Base-by-base conservation (phyloP, 805 yeast genomes). In the Candida hispaniensis region DNA sequence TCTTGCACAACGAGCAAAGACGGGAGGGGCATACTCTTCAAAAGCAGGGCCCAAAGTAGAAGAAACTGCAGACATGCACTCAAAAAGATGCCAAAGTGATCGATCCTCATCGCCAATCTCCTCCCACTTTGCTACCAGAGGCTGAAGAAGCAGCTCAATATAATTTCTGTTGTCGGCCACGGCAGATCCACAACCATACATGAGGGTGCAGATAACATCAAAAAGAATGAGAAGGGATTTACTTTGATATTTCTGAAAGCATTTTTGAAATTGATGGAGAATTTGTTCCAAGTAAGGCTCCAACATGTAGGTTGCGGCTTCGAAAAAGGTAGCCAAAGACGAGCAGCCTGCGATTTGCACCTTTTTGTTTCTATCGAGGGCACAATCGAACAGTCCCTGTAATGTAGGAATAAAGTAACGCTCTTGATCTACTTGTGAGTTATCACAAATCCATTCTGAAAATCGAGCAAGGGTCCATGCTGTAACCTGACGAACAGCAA, bases 331-430 rank as follows among this genome's bases (percentile, higher is more conserved):
- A 1, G 94, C 78, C 26, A 88, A 67, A 7, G 95, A 80, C 21
- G 85, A 72, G 47, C 94, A 82, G 1, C 94, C 95, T 39, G 94
- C 79, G 49, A 85, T 88, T 59, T 91, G 98, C n/a, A 88, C 98
- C 39, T 79, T 79, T 52, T 86, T 85, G 60, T 82, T 83, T 34
- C 63, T 66, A 54, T 91, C 97, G 46, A 83, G 60, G 14, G 81
- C 73, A 56, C 91, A 79, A 32, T 55, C 60, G 52, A 91, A 67
- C 30, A 91, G 67, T 2, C 91, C 71, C 47, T 79, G 75, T 41
- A 91, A 66, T 0, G 91, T 82, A 4, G 91, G 91, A 39, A 69
- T 61, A 51, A 80, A 77, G 48, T 78, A 79, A 16, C 68, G 59
- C 16, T 33, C 42, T 12, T 38, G 41, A 17, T 36, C 34, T 22